Evolutionary conservation across 2,329 filamentous ascomycete species (phyloP), one percentile per base, ranked within the genome.

Genomic region (Botryotinia globosa): DNA sequence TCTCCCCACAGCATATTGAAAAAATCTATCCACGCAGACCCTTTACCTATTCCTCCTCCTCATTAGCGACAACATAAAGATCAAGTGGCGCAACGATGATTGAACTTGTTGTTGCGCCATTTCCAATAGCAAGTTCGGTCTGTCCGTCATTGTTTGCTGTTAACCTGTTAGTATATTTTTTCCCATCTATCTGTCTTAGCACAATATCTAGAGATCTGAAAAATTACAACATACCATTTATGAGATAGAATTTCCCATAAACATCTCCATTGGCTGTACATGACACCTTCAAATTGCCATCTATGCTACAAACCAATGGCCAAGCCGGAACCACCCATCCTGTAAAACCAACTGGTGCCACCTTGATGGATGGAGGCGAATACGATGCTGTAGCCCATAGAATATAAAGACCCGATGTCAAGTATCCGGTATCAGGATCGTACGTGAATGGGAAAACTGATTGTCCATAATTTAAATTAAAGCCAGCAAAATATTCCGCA

Each of bases 111-210:
- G 22, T 56, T 25, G 61, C 69, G n/a, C 22, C 61, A 66, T 71
- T 71, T 44, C 69, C 61, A 39, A 71, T 71, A 7, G 45, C 44
- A 20, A 71, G 39, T 44, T 65, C 61, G 2, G 51, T 63, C 20
- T 65, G 25, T 44, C 61, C 61, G 22, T 71, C 69, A 4, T 22
- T 22, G 29, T 71, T 71, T 42, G 51, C 69, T 71, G 14, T 56
- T 18, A 34, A 45, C 22, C 9, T 61, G 4, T 56, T 58, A 64
- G 58, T n/a, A 37, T 25, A 8, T 25, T 37, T 8, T 6, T 22
- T 37, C 14, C 6, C 6, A 22, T 48, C 1, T 8, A 16, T 1
- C 5, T 12, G 20, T 25, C n/a, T n/a, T 10, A 29, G 9, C 4
- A 22, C 8, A 32, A 12, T 18, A 22, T n/a, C 3, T 8, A 39